Evolutionary conservation across 2,329 filamentous ascomycete genomes (phyloP), one percentile per base, ranked within the genome.

Genomic region (Penicillium olsonii): DNA sequence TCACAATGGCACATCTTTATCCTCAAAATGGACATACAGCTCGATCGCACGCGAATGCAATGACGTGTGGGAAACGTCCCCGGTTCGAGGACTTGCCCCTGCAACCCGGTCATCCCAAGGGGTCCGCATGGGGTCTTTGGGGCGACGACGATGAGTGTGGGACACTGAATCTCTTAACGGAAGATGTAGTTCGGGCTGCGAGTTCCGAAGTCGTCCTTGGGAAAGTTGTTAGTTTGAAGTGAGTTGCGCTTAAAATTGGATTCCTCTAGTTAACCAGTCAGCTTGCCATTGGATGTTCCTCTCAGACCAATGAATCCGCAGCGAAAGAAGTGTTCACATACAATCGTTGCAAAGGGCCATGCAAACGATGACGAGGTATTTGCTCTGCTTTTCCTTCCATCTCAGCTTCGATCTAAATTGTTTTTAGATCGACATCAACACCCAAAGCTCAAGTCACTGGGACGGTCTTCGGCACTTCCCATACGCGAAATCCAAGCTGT

Each of bases 321-420:
- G 14, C 41, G 57, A 9, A 62, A 62, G 42, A 45, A 46, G 18
- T 60, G 57, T 31, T 42, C 39, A 3, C 56, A 60, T 27, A 45
- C 38, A 5, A 51, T 59, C 8, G 52, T 59, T 33, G 47, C 52
- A 3, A 60, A 59, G 38, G 57, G 48, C 3, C 44, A 55, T 39
- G 53, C 57, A 11, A 60, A 60, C 37, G 55, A 59, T 42, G 57
- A 62, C 27, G 55, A 59, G 39, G 57, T 60, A 24, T 24, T 24
- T 24, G 8, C 8, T 24, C 22, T 8, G n/a, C 22, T 24, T 8
- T 24, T 24, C 22, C 22, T 24, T 20, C 6, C 27, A n/a, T 34
- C 15, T n/a, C n/a, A 15, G 5, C 4, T 15, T 34, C 3, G 31
- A 2, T 15, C 20, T 27, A 8, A 22, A 7, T 3, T 12, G 20